Evolutionary conservation across 345 rosid species (phyloP), one percentile per base, ranked within the genome.

Genomic region (Bruguiera gymnorhiza): DNA sequence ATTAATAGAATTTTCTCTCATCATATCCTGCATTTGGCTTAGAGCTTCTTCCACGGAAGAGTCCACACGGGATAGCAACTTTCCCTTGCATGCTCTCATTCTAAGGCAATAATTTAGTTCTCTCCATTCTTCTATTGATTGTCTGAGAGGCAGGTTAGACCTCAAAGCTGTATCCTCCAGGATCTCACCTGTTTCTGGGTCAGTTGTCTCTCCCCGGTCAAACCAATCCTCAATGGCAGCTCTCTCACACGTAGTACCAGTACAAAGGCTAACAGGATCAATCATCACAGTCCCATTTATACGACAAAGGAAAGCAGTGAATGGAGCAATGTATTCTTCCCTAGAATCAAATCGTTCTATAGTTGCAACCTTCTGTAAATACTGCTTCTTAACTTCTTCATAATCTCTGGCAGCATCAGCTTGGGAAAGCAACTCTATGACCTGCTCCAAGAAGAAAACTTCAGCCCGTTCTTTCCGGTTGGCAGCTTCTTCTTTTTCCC

Each of bases 181-280:
- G 79, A 76, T 68, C 71, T 81, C 84, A 32, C 87, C 74, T 0
- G 89, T 88, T 71, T 83, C 86, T 0, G 92, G 92, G 73, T 88
- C 92, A 8, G 80, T 80, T 76, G 39, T 81, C 70, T 69, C 70
- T 58, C 87, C 86, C 70, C 39, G 5, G 37, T 81, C 73, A 62
- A 88, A 74, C 89, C 88, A 80, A 62, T 78, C 78, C 71, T 84
- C 79, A 70, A 88, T 77, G 66, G 84, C 89, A 48, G 85, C 77
- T 81, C 89, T 84, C 84, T 88, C 92, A 63, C 87, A 86, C 24
- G 92, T 88, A 65, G 92, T 88, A 50, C 92, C 92, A 6, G 92
- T 88, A 73, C 81, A 83, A 78, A 88, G 86, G 80, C 92, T 88
- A 69, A 88, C 92, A 60, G 89, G 89, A 80, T 88, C 92, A 52